phyloP scores from a whole-genome alignment of 2,329 filamentous ascomycete genomes.

The Penicillium hordei region DNA sequence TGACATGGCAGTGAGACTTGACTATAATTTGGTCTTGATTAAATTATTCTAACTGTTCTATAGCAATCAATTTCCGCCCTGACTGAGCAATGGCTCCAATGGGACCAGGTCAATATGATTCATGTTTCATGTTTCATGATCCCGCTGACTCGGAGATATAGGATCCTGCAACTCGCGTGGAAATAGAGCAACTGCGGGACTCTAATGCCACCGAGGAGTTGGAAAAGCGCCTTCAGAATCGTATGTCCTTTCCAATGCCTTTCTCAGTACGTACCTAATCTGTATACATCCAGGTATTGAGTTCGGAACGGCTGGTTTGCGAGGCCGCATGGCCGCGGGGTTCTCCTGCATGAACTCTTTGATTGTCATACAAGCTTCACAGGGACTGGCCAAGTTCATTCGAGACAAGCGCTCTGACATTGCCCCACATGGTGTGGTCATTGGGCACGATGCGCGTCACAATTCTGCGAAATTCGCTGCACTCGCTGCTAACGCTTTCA shows the following conservation, averaged over 20 bases:
- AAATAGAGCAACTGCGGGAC: slow-evolving; percentile 55
- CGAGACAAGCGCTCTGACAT: slow-evolving; percentile 46
- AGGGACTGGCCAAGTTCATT: slow-evolving; percentile 63
- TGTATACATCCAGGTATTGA: slow-evolving; percentile 48
- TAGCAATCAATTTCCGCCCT: slow-evolving; percentile 42
- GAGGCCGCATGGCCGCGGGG: slow-evolving; percentile 65
- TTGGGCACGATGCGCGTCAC: slow-evolving; percentile 63
- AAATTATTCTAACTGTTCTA: slow-evolving; percentile 5
- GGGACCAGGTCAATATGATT: slow-evolving; percentile 49
- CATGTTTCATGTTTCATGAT: slow-evolving; percentile 15
- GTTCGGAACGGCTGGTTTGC: slow-evolving; percentile 63
- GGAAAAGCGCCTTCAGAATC: slow-evolving; percentile 53
- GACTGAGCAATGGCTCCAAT: slow-evolving; percentile 58
- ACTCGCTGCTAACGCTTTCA: slow-evolving; percentile 60
- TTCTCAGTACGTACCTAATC: slow-evolving; percentile 7
- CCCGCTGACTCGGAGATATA: slow-evolving; percentile 22
- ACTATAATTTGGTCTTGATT: neutral
- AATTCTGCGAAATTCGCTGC: slow-evolving; percentile 62
- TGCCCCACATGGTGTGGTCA: slow-evolving; percentile 53
- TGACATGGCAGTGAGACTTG: slow-evolving; percentile 27
- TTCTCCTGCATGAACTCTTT: slow-evolving; percentile 62
- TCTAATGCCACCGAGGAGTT: slow-evolving; percentile 50
- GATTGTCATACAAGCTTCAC: slow-evolving; percentile 63
- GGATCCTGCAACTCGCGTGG: slow-evolving; percentile 54
- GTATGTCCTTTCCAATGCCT: slow-evolving; percentile 31